Evolutionary conservation across 768 basidiomycete genomes (phyloP), one percentile per base, ranked within the genome.

Genomic region (Mycena rebaudengoi): DNA sequence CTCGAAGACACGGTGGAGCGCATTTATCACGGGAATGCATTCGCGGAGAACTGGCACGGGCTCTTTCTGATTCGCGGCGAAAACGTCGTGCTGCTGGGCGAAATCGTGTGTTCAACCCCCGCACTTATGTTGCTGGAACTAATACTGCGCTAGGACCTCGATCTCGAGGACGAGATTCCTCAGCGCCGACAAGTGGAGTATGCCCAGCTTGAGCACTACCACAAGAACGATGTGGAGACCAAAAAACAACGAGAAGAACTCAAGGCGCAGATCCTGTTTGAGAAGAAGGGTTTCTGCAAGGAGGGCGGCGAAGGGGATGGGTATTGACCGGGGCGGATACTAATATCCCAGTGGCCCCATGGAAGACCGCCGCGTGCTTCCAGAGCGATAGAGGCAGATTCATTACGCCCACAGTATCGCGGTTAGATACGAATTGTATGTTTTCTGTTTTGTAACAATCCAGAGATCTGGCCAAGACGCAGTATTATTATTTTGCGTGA

Each of bases 271-370:
- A 85, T 97, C 40, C 79, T 99, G 60, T 92, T 85, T 70, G 88
- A 92, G 73, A 84, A 92, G 74, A 88, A 89, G 68, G 97, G 97
- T 3, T 99, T 97, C 77, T 95, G 91, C 74, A 94, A 91, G 75
- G 97, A 98, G 75, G 96, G 95, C 12, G 94, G 95, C 35, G 97
- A 98, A 80, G 96, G 96, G 8, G 97, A 98, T 75, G 95, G 95
- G 12, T 99, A 98, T 76, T 98, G 79, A 84, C 18, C 26, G 39
- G n/a, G 21, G 16, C 25, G 50, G 65, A 60, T 60, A 54, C 53
- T 65, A 46, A 45, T 64, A 58, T 58, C 55, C 49, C 13, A 45
- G 55, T 32, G 43, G 48, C 13, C 40, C 23, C 33, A n/a, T n/a
- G n/a, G n/a, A n/a, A n/a, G n/a, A n/a, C n/a, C n/a, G n/a, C n/a